Percentiles rank a stretch among this genome's conserved stretches.
Evolutionary conservation across 257 asterid species (phyloP).

Genomic region (Leonotis leonurus): DNA sequence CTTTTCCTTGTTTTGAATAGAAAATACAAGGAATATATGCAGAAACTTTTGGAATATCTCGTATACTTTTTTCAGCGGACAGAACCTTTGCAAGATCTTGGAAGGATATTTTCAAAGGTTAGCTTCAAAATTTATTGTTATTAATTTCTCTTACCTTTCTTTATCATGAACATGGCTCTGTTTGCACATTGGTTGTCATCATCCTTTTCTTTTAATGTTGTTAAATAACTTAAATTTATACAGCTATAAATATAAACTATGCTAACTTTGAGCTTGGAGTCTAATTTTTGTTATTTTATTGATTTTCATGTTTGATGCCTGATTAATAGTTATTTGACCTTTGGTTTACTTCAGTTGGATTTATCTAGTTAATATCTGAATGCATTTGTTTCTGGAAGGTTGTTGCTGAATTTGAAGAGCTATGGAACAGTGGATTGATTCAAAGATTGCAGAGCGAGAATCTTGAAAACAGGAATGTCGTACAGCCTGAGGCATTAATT

Average conservation of each 20-base stretch:
- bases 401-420: slow-evolving; percentile 73
- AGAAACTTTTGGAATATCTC: slow-evolving; percentile 77
- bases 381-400: slow-evolving; percentile 36
- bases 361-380: slow-evolving; percentile 12
- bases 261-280: neutral
- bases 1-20: slow-evolving; percentile 37
- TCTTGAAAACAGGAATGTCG: slow-evolving; percentile 52
- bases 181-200: neutral
- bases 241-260: neutral
- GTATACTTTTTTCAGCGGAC: slow-evolving; percentile 68
- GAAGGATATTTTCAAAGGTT: slow-evolving; percentile 78
- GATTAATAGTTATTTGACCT: neutral
- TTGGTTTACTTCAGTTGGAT: neutral
- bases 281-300: neutral
- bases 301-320: neutral
- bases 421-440: slow-evolving; percentile 58
- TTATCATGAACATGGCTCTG: neutral
- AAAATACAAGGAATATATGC: slow-evolving; percentile 70
- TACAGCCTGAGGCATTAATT: slow-evolving; percentile 43
- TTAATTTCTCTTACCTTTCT: neutral
- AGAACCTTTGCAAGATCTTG: slow-evolving; percentile 87
- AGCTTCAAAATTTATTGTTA: slow-evolving; percentile 6
- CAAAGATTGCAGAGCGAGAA: slow-evolving; percentile 74
- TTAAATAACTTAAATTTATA: neutral
- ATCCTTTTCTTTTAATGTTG: slow-evolving; percentile 7